phyloP scores from a whole-genome alignment of 441 rosid genomes.

The Gossypium trilobum region DNA sequence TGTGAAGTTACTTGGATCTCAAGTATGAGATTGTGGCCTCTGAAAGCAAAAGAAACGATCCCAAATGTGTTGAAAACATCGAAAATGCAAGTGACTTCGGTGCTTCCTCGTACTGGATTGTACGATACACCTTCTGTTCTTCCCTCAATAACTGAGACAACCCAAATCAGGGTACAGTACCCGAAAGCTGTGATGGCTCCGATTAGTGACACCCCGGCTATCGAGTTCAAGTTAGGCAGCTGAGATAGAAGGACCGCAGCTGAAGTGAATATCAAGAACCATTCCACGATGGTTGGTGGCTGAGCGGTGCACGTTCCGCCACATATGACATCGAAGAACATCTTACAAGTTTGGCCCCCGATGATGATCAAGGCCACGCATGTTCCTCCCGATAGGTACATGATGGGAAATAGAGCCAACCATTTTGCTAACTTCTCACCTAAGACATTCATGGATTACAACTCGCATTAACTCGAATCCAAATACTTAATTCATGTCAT shows the following conservation, averaged over 20 bases:
- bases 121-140: slow-evolving; percentile 44
- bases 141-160: slow-evolving; percentile 46
- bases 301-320: slow-evolving; percentile 34
- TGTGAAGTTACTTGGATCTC: slow-evolving; percentile 64
- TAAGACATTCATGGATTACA: slow-evolving; percentile 13
- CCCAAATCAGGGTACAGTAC: slow-evolving; percentile 60
- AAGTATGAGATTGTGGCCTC: slow-evolving; percentile 79
- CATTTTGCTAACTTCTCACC: slow-evolving; percentile 54
- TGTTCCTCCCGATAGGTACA: slow-evolving; percentile 78
- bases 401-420: slow-evolving; percentile 51
- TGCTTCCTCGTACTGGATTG: slow-evolving; percentile 18
- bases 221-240: slow-evolving; percentile 78
- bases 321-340: slow-evolving; percentile 44
- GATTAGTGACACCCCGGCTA: slow-evolving; percentile 57
- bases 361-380: slow-evolving; percentile 51
- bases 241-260: slow-evolving; percentile 59
- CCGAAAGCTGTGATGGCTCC: slow-evolving; percentile 58
- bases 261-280: slow-evolving; percentile 58
- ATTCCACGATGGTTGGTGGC: slow-evolving; percentile 51
- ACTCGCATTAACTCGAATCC: background rate
- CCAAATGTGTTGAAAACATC: slow-evolving; percentile 57
- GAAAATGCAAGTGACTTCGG: slow-evolving; percentile 24
- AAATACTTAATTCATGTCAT: background rate
- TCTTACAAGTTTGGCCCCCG: slow-evolving; percentile 52
- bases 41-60: slow-evolving; percentile 60